phyloP scores from a whole-genome alignment of 169 alveolate species.

The Plasmodium gonderi region DNA sequence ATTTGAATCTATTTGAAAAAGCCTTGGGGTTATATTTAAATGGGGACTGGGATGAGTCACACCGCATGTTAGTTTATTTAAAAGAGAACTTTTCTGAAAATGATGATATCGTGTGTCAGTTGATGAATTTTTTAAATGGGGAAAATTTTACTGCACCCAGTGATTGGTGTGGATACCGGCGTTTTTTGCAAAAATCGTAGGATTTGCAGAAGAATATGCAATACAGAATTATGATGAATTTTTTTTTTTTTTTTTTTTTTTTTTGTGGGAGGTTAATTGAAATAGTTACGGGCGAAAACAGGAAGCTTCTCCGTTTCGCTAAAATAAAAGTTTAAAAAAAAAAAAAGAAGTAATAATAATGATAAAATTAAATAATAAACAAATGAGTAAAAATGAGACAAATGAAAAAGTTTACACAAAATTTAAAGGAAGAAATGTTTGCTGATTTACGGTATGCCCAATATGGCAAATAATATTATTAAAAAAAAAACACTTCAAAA shows the following conservation, averaged over 20 bases:
- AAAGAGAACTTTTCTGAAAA: constrained; percentile 86
- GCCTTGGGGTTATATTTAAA: constrained; percentile 84
- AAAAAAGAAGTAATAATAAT: neutral
- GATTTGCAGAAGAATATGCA: no score
- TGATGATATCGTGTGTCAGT: constrained; percentile 75
- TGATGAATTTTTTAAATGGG: constrained; percentile 84
- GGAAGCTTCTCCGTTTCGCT: neutral
- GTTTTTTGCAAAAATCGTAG: constrained; percentile 85
- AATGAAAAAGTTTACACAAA: neutral
- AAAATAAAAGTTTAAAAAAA: neutral
- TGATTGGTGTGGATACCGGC: constrained; percentile 93
- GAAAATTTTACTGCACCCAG: constrained; percentile 83
- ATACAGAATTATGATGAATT: no score
- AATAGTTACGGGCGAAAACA: neutral
- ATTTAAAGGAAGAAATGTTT: neutral
- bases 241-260: neutral
- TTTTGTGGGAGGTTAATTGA: neutral
- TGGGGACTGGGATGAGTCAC: constrained; percentile 89
- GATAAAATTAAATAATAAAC: neutral
- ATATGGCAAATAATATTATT: neutral
- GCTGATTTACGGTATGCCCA: neutral
- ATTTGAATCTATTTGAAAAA: constrained; percentile 80
- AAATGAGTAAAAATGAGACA: neutral
- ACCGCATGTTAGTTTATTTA: constrained; percentile 77
- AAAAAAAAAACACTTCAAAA: neutral